Base-by-base conservation (phyloP, 352 stramenopile genomes). In the Phytophthora aleatoria region DNA sequence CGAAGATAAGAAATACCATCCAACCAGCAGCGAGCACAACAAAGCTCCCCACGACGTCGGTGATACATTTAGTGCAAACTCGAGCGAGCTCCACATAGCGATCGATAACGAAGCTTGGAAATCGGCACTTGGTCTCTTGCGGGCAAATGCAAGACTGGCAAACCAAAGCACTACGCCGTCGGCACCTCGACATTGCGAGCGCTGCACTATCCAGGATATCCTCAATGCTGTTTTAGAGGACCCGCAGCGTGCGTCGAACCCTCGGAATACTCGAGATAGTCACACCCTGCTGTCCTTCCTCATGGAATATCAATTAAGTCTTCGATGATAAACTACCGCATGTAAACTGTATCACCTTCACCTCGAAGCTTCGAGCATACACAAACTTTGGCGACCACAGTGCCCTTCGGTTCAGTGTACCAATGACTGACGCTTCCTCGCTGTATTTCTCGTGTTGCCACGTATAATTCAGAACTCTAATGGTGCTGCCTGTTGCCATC, bases 1-100 rank as follows among this genome's bases (percentile, higher is more conserved):
- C 2, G 67, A 70, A 28, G 52, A 44, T 36, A 71, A 11, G 27
- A 67, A 52, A 4, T 66, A 64, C 62, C 73, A 78, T 12, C 74
- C 70, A 31, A 77, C 15, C 16, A 78, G 5, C 39, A 76, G 13
- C 1, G 61, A 60, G 5, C 50, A 67, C 48, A 68, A 3, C n/a
- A 72, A 51, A 35, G 35, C 45, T 52, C 58, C 30, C 64, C 50
- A 68, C 39, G 51, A 60, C 3, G 33, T 41, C 4, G 31, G 24
- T 5, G 64, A 50, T 33, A 57, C n/a, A 1, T 27, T 58, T 33
- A 48, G n/a, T 24, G 48, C 39, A 59, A 72, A 67, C 31, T 64
- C 52, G 2, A 68, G 50, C 50, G 49, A 43, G 26, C 38, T 56
- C 56, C 56, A 67, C 64, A 68, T 72, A 5, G 36, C 20, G 26